phyloP scores from a whole-genome alignment of 2,329 filamentous ascomycete species.

The Fusarium tricinctum region DNA sequence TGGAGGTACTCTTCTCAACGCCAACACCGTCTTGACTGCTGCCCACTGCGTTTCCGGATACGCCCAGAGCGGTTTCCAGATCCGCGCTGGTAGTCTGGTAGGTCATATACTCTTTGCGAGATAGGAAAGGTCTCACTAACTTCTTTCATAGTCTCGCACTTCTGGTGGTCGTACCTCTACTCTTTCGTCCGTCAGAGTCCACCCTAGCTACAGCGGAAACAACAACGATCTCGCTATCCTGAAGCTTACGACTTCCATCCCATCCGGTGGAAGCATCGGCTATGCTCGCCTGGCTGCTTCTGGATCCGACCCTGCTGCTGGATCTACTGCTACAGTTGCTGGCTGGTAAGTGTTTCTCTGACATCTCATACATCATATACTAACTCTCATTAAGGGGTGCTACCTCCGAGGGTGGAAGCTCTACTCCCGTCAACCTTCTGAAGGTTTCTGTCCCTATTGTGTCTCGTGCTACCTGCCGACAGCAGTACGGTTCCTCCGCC shows the following conservation, averaged over 20 bases:
- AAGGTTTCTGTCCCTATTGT: conserved; percentile 53
- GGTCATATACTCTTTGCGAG: neutral
- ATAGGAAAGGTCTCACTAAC: neutral
- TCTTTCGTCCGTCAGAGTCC: conserved; percentile 44
- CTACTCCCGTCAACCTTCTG: conserved; percentile 38
- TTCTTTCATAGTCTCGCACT: conserved; percentile 32
- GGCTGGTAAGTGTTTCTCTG: conserved; percentile 46
- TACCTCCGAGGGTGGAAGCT: conserved; percentile 32
- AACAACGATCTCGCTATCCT: conserved; percentile 52
- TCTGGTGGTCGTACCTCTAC: conserved; percentile 46
- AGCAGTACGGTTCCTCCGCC: conserved; percentile 41
- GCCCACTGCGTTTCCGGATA: conserved; percentile 46
- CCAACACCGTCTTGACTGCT: conserved; percentile 53
- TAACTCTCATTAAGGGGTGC: conserved; percentile 38
- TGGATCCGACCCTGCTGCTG: conserved; percentile 48
- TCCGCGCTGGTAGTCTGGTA: conserved; percentile 51
- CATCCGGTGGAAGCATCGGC: conserved; percentile 28
- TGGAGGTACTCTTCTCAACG: conserved; percentile 51
- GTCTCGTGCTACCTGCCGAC: conserved; percentile 46
- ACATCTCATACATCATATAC: neutral
- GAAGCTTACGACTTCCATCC: conserved; percentile 47
- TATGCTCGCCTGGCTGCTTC: conserved; percentile 46
- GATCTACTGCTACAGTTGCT: conserved; percentile 39
- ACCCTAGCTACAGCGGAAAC: conserved; percentile 45
- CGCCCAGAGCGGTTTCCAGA: conserved; percentile 30